Conservation (phyloP, 2,329 filamentous ascomycete genomes). For the Hypocrella siamensis region DNA sequence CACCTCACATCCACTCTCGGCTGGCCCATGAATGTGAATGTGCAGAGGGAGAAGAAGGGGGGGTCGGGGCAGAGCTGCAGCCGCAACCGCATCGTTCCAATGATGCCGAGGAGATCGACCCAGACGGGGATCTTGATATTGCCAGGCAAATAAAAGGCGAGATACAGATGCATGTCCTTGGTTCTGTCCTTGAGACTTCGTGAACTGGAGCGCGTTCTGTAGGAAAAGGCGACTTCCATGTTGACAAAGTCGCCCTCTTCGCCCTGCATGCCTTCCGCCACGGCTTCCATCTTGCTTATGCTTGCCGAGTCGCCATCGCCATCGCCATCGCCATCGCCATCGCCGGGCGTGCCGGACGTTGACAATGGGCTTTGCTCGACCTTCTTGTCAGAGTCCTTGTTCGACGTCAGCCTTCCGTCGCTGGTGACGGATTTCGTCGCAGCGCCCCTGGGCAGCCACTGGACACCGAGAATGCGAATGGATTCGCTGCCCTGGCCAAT, state of each 20-base stretch:
- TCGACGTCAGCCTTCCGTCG: conserved; percentile 35
- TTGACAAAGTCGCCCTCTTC: conserved; percentile 70
- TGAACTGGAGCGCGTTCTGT: conserved; percentile 45
- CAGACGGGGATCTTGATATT: conserved; percentile 46
- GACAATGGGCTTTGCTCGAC: conserved; percentile 10
- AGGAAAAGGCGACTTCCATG: conserved; percentile 59
- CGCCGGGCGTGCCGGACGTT: not conserved
- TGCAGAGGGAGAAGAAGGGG: conserved; percentile 62
- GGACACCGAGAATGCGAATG: conserved; percentile 52
- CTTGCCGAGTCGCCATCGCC: conserved; percentile 9
- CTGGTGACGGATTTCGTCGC: conserved; percentile 44
- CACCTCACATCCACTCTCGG: conserved; percentile 58
- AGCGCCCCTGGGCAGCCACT: conserved; percentile 58
- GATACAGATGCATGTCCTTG: conserved; percentile 47
- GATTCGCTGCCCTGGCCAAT: conserved; percentile 61
- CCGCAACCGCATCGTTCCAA: conserved; percentile 54
- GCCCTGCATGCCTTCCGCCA: conserved; percentile 50
- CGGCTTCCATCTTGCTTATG: conserved; percentile 15
- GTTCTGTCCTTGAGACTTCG: conserved; percentile 54
- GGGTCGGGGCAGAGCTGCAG: conserved; percentile 62
- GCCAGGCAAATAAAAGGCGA: conserved; percentile 53
- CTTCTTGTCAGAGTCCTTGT: conserved; percentile 15
- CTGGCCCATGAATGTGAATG: conserved; percentile 59
- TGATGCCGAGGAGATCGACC: conserved; percentile 58
- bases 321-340: not conserved